Evolutionary conservation across 2,329 filamentous ascomycete genomes (phyloP).

Genomic region (Aspergillus felis): DNA sequence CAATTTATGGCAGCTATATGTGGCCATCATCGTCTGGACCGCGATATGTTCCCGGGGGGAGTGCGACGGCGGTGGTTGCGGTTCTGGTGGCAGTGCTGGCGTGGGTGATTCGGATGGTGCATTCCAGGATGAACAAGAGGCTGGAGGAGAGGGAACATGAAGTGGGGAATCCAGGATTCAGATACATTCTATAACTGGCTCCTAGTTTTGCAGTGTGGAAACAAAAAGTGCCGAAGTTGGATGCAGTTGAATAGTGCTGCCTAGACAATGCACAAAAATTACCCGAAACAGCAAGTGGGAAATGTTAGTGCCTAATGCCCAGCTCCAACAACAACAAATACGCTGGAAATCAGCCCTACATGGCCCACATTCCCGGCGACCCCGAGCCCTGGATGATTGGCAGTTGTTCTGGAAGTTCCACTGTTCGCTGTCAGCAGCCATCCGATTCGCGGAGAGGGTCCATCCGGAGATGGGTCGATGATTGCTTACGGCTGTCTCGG

Average conservation of each 20-base stretch:
- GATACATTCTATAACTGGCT: slow-evolving; percentile 19
- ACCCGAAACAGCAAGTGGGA: neutral
- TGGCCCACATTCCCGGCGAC: neutral
- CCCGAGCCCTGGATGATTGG: neutral
- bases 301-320: neutral
- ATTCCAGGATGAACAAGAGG: slow-evolving; percentile 33
- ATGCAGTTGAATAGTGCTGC: neutral
- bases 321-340: neutral
- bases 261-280: neutral
- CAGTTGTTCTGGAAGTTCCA: neutral
- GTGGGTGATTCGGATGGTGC: slow-evolving; percentile 29
- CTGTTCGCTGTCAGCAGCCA: neutral
- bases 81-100: slow-evolving; percentile 34
- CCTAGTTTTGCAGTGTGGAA: neutral
- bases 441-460: neutral
- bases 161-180: slow-evolving; percentile 14
- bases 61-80: slow-evolving; percentile 31
- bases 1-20: slow-evolving; percentile 41
- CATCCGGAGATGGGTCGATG: neutral
- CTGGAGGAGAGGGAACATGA: slow-evolving; percentile 19
- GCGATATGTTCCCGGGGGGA: slow-evolving; percentile 35
- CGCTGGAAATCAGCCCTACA: neutral
- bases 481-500: neutral
- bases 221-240: no score
- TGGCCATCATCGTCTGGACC: slow-evolving; percentile 34